Evolutionary conservation across 2,329 filamentous ascomycete genomes (phyloP), one percentile per base, ranked within the genome.

Genomic region (Helotiales sp.): DNA sequence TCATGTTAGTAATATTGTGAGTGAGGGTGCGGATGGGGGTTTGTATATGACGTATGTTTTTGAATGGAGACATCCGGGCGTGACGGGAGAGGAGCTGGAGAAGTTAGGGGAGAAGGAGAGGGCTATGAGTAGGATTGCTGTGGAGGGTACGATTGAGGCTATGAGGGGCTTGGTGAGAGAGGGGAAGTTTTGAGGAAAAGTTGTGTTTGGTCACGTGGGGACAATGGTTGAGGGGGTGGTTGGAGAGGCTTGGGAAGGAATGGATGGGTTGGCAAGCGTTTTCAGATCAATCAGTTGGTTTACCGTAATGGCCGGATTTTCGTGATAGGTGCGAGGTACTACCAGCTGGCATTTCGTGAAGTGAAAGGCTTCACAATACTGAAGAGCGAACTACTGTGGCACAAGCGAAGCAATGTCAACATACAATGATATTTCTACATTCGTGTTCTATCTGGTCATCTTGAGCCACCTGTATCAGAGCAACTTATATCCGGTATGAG

Each of bases 31-130:
- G 0, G 71, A 70, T 10, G 77, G 76, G 6, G 76, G 78, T 8
- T 52, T 81, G n/a, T 78, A 76, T 59, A 72, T 81, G 75, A 81
- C 79, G 1, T 81, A 80, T 71, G 75, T 77, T 2, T 81, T 81
- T 68, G 78, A 80, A 60, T 81, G 78, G 78, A 67, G 65, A 11
- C 70, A 71, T 54, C 26, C 55, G 11, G 64, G 65, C 13, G 58
- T 66, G n/a, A 52, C 55, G 28, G 63, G 37, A 7, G 62, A 63
- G 32, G 66, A 68, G 24, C 40, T 70, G 43, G 47, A 58, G 50
- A 58, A 47, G 6, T n/a, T 59, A 22, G 61, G 45, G 43, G 63
- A 62, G 55, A 67, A 67, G 61, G 64, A 67, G 40, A 63, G 15
- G 32, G 65, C 61, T 26, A 66, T 69, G 57, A 43, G n/a, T 17